Evolutionary conservation across 1,139 yeast genomes (phyloP).

Genomic region (Schwanniomyces etchellsii): DNA sequence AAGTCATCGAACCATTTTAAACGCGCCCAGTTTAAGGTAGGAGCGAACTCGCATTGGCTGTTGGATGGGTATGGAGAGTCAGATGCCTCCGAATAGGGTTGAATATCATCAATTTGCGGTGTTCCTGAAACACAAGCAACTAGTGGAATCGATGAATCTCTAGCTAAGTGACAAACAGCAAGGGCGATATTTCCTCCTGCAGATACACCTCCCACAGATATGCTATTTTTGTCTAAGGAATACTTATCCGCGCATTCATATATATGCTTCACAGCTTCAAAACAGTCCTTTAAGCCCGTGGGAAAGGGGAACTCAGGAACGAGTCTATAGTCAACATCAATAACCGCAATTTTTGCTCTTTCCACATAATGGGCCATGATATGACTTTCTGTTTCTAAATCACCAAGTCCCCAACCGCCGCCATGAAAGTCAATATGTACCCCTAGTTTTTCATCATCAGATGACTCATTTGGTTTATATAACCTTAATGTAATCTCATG

Average conservation of each 20-base stretch:
- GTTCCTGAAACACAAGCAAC: constrained; percentile 22
- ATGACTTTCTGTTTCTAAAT: constrained; percentile 17
- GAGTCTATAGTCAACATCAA: constrained; percentile 30
- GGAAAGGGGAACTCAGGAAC: constrained; percentile 18
- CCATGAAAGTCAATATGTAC: constrained; percentile 27
- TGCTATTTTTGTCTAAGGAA: constrained; percentile 7
- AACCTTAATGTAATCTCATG: constrained; percentile 14
- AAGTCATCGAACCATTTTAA: constrained; percentile 21
- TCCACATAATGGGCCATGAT: constrained; percentile 12
- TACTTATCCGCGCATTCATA: constrained; percentile 7
- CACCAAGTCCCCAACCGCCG: constrained; percentile 28
- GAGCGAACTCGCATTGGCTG: constrained; percentile 17
- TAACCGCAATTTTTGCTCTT: constrained; percentile 16
- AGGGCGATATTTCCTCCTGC: constrained; percentile 17
- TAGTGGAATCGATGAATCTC: constrained; percentile 14
- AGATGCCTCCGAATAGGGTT: constrained; percentile 8
- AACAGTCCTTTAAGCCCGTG: constrained; percentile 16
- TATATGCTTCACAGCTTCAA: constrained; percentile 14
- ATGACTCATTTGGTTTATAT: constrained; percentile 14
- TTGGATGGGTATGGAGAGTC: constrained; percentile 18
- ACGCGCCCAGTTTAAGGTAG: constrained; percentile 21
- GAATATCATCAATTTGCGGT: constrained; percentile 21
- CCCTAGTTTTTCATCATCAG: constrained; percentile 10
- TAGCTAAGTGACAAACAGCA: constrained; percentile 8
- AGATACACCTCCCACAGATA: constrained; percentile 19